A percentile compares a stretch with the other conserved stretches of the same genome.
Conservation (phyloP, 805 yeast species). For the Limtongia smithiae region DNA sequence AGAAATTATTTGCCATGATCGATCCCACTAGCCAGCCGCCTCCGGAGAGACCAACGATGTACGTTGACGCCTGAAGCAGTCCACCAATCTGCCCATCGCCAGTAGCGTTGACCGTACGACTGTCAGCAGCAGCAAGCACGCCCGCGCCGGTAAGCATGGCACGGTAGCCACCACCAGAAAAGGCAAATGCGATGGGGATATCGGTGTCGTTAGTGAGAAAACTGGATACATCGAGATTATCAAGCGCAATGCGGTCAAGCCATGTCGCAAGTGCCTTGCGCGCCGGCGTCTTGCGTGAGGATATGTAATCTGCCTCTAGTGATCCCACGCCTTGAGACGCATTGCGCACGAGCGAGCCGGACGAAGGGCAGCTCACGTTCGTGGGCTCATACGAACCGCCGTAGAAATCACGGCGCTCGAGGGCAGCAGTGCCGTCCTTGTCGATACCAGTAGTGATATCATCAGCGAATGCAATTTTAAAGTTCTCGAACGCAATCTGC, state of each 20-base stretch:
- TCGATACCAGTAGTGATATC: too few relatives aligned
- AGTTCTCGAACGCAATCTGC: too few relatives aligned
- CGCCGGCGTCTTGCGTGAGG: slow-evolving; percentile 19
- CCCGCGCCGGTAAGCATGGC: slow-evolving; percentile 87
- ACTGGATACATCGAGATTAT: slow-evolving; percentile 45
- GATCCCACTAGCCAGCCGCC: slow-evolving; percentile 79
- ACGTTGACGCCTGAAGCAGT: slow-evolving; percentile 61
- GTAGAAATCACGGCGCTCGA: too few relatives aligned
- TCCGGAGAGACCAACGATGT: slow-evolving; percentile 74
- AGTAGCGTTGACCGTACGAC: slow-evolving; percentile 55
- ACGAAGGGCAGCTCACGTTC: background rate
- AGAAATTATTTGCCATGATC: slow-evolving; percentile 62
- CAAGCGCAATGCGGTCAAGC: slow-evolving; percentile 45
- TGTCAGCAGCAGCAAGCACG: slow-evolving; percentile 71
- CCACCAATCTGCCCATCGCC: slow-evolving; percentile 61
- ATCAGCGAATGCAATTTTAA: too few relatives aligned
- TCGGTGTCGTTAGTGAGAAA: slow-evolving; percentile 31
- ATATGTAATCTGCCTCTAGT: slow-evolving; percentile 30
- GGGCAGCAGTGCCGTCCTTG: too few relatives aligned
- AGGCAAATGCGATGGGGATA: slow-evolving; percentile 44
- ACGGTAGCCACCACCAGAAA: slow-evolving; percentile 88
- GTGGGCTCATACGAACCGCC: background rate
- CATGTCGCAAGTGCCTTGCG: slow-evolving; percentile 41
- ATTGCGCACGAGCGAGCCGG: slow-evolving; percentile 13
- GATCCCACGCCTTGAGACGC: slow-evolving; percentile 10